Conservation (phyloP, 2,329 filamentous ascomycete genomes). For the Didymella keratinophila region DNA sequence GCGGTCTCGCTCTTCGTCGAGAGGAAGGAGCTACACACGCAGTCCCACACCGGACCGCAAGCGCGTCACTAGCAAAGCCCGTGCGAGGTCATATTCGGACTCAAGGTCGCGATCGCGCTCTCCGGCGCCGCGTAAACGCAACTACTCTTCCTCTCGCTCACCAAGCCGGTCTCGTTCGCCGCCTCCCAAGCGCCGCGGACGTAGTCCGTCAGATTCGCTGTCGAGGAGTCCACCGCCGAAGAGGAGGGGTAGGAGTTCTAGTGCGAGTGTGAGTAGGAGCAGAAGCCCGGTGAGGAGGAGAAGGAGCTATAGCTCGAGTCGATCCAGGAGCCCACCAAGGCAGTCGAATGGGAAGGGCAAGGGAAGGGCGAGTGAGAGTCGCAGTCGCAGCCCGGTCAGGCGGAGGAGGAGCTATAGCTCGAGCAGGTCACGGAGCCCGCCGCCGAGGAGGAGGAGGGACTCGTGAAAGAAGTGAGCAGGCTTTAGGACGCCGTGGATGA, state of each 20-base stretch:
- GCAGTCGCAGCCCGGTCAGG: slow-evolving; percentile 16
- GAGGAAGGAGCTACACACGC: slow-evolving; percentile 42
- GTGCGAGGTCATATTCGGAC: slow-evolving; percentile 29
- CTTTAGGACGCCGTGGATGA: background rate
- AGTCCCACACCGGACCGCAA: slow-evolving; percentile 38
- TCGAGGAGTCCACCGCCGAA: slow-evolving; percentile 27
- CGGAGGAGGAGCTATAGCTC: slow-evolving; percentile 24
- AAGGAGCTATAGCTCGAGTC: slow-evolving; percentile 7
- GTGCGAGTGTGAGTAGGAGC: slow-evolving; percentile 16
- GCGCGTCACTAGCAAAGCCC: slow-evolving; percentile 26
- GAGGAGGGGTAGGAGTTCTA: slow-evolving; percentile 23
- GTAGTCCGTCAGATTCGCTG: slow-evolving; percentile 31
- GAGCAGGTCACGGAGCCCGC: slow-evolving; percentile 21
- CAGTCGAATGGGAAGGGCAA: slow-evolving; percentile 19
- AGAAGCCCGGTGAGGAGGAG: slow-evolving; percentile 12
- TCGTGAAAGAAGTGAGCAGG: background rate
- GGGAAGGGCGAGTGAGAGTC: slow-evolving; percentile 10
- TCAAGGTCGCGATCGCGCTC: slow-evolving; percentile 35
- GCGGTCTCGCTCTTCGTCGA: slow-evolving; percentile 29
- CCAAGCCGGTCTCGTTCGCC: slow-evolving; percentile 11
- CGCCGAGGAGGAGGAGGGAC: slow-evolving; percentile 26
- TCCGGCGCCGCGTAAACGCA: slow-evolving; percentile 32
- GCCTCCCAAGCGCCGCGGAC: slow-evolving; percentile 34
- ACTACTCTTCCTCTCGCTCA: slow-evolving; percentile 37
- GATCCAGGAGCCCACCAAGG: slow-evolving; percentile 14